Percentiles rank a stretch among this genome's conserved stretches.
Conservation (phyloP, 2,329 filamentous ascomycete species). For the Pseudogymnoascus sp. region DNA sequence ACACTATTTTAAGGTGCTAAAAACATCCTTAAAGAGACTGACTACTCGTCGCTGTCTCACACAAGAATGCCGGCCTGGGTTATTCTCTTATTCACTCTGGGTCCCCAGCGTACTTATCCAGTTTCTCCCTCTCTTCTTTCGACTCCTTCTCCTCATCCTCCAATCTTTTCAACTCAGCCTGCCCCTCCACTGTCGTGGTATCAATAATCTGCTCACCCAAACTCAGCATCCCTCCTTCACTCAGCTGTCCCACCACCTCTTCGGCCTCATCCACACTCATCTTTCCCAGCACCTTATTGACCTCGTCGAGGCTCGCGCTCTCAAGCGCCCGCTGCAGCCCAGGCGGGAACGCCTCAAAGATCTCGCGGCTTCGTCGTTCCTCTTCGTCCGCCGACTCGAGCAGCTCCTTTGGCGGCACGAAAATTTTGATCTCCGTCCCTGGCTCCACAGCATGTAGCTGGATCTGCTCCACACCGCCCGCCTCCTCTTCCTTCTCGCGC, state of each 20-base stretch:
- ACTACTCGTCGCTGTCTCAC: background rate
- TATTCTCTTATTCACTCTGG: conserved; percentile 25
- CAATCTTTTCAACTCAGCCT: conserved; percentile 67
- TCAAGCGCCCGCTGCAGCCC: conserved; percentile 76
- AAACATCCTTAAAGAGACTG: background rate
- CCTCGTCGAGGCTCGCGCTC: conserved; percentile 79
- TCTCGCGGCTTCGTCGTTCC: conserved; percentile 54
- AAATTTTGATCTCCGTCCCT: conserved; percentile 83
- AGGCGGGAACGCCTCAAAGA: conserved; percentile 77
- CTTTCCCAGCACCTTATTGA: conserved; percentile 78
- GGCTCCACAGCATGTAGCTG: conserved; percentile 95
- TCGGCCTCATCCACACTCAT: conserved; percentile 87
- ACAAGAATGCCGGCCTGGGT: background rate
- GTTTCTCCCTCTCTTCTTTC: conserved; percentile 22
- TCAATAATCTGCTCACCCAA: conserved; percentile 92
- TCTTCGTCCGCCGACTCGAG: conserved; percentile 51
- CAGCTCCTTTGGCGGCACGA: conserved; percentile 55
- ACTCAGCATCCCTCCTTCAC: conserved; percentile 80
- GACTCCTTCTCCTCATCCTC: conserved; percentile 44
- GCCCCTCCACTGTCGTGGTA: conserved; percentile 80
- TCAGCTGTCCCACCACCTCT: conserved; percentile 69
- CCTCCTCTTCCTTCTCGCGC: conserved; percentile 44
- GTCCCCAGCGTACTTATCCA: conserved; percentile 28
- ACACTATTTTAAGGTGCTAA: background rate
- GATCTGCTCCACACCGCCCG: conserved; percentile 80